These are phyloP conservation scores for Pseudocercospora fijiensis DNA, from an alignment of 2,329 filamentous ascomycete genomes.

Conservation along the genomic window DNA sequence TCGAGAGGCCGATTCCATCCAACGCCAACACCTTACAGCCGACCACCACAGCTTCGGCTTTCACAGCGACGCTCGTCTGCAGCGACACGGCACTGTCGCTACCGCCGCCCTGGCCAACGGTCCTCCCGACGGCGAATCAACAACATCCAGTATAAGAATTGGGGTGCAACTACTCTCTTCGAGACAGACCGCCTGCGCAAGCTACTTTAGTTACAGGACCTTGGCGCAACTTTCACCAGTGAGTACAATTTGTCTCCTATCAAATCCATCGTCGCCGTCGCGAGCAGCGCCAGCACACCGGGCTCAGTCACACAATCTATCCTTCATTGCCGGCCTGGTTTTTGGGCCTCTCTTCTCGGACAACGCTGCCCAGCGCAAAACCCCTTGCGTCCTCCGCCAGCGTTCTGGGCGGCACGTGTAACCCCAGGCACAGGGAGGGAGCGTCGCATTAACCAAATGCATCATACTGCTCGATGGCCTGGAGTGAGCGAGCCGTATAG, in stretches of 20 bases:
- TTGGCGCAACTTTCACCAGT: conserved; percentile 16
- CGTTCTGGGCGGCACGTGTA: conserved; percentile 21
- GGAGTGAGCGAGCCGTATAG: background rate
- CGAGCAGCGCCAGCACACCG: conserved; percentile 16
- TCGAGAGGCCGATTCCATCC: conserved; percentile 9
- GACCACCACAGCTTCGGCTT: conserved; percentile 1
- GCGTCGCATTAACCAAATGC: conserved; percentile 12
- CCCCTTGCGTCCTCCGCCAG: conserved; percentile 20
- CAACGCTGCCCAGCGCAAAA: conserved; percentile 10
- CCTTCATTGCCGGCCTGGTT: conserved; percentile 21
- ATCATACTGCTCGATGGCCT: background rate
- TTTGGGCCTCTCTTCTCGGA: conserved; percentile 12
- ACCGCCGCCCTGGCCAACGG: conserved; percentile 25
- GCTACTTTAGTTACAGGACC: conserved; percentile 2
- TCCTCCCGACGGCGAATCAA: conserved; percentile 23
- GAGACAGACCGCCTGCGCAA: conserved; percentile 25
- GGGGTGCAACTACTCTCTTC: conserved; percentile 20
- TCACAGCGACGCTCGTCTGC: conserved; percentile 1
- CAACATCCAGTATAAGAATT: conserved; percentile 9
- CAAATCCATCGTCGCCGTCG: conserved; percentile 13
- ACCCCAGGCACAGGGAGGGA: conserved; percentile 14
- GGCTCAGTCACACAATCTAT: conserved; percentile 19
- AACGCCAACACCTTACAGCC: conserved; percentile 2
- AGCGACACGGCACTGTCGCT: conserved; percentile 17
- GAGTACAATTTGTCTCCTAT: conserved; percentile 21